Conservation (phyloP, 352 stramenopile species). For the Globisporangium middletonii region DNA sequence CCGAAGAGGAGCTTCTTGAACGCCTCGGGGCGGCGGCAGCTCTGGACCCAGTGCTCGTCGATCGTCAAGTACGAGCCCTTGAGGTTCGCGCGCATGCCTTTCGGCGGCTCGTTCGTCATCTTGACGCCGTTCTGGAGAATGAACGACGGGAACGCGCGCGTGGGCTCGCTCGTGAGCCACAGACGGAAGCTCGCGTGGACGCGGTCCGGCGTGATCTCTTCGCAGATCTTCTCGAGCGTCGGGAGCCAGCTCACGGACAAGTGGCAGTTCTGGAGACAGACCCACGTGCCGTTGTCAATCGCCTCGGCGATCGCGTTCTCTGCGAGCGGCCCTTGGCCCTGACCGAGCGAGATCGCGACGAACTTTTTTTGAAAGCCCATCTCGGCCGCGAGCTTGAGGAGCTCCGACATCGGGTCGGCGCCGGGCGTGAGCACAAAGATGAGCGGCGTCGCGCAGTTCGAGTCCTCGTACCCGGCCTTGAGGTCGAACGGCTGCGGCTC, state of each 20-base stretch:
- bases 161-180: constrained; percentile 94
- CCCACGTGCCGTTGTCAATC: constrained; percentile 91
- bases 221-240: constrained; percentile 91
- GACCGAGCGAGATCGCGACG: constrained; percentile 90
- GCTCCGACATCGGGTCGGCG: constrained; percentile 92
- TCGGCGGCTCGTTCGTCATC: constrained; percentile 95
- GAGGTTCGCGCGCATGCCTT: constrained; percentile 92
- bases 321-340: constrained; percentile 91
- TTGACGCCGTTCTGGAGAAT: constrained; percentile 93
- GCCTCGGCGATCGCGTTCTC: constrained; percentile 91
- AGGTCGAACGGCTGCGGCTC: constrained; percentile 93
- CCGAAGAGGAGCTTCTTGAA: constrained; percentile 87
- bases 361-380: constrained; percentile 91
- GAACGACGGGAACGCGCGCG: constrained; percentile 90
- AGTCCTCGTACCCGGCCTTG: constrained; percentile 89
- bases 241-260: constrained; percentile 93
- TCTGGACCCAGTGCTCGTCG: constrained; percentile 68
- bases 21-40: constrained; percentile 42
- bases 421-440: constrained; percentile 95
- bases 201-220: constrained; percentile 90
- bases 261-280: constrained; percentile 96
- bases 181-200: constrained; percentile 91
- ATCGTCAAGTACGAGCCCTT: constrained; percentile 89
- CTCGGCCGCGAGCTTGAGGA: constrained; percentile 90
- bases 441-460: constrained; percentile 90